These are phyloP conservation scores for Phytophthora sp. DNA, from an alignment of 352 stramenopile species.

Conservation along the genomic window DNA sequence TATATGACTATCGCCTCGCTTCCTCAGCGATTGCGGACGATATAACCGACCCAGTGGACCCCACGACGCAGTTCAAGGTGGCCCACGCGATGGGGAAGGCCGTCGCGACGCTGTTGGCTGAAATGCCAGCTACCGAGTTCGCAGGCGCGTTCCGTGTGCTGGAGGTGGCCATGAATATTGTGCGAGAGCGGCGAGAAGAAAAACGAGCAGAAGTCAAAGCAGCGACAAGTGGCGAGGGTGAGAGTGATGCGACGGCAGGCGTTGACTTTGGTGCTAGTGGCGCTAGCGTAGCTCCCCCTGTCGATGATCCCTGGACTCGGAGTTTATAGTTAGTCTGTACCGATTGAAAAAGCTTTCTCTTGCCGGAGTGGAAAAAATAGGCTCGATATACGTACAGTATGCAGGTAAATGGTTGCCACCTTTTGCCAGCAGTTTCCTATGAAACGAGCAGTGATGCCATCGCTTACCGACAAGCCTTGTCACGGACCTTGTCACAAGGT, in stretches of 20 bases:
- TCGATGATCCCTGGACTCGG: constrained; percentile 17
- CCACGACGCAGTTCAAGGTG: constrained; percentile 39
- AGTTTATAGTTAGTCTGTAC: constrained; percentile 6
- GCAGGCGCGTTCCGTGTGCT: constrained; percentile 35
- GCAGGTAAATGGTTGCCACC: too few species aligned
- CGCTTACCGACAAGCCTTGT: too few species aligned
- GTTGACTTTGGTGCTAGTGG: constrained; percentile 1
- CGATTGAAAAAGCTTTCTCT: background rate
- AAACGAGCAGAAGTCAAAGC: background rate
- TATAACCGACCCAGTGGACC: constrained; percentile 12
- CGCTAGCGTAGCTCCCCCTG: background rate
- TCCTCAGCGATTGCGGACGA: background rate
- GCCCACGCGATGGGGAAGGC: constrained; percentile 31
- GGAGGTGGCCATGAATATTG: constrained; percentile 37
- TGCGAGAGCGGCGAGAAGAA: constrained; percentile 23
- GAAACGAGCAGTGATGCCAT: too few species aligned
- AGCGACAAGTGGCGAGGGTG: constrained; percentile 9
- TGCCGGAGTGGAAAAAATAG: too few species aligned
- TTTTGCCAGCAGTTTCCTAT: too few species aligned
- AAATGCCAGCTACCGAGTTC: constrained; percentile 31
- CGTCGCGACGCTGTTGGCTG: constrained; percentile 34
- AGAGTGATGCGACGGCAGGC: constrained; percentile 3
- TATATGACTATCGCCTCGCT: constrained; percentile 24
- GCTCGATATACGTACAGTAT: too few species aligned
- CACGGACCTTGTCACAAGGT: too few species aligned